Base-by-base conservation (phyloP, 306 rosid genomes). In the Acacia confusa region DNA sequence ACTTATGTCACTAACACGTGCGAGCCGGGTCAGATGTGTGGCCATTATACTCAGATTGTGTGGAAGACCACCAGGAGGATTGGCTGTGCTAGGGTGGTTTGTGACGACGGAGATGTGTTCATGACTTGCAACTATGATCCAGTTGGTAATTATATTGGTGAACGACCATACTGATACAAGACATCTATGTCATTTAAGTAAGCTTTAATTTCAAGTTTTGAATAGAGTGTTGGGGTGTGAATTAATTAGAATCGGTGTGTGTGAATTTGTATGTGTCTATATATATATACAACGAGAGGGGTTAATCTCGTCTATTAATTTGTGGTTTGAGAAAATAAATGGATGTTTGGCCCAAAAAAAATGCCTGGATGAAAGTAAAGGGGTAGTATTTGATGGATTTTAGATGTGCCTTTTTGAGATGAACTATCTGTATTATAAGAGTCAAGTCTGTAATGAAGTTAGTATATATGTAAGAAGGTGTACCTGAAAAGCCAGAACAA, bases 101-200 rank as follows among this genome's bases (percentile, higher is more conserved):
- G 98, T 13, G 94, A 90, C 27, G 83, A 70, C 78, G 98, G 94
- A 11, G 97, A 94, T 81, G 94, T 92, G 7, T 94, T 94, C 65
- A 94, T 94, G 90, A 94, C 95, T 44, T 94, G 98, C 76, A 94
- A 94, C 24, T 94, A 94, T 81, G 95, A 92, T 47, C 98, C 97
- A 0, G 81, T 74, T 0, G 98, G 98, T 4, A 94, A 94, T 88
- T 94, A 92, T 73, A 79, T 84, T 19, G 98, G 98, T n/a, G 89
- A 94, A 58, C 74, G 90, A 48, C 97, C 94, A 0, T 91, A 91
- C 81, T 28, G 40, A 63, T 60, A 10, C 0, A 22, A 20, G 13
- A 60, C 2, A n/a, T 4, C 12, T 7, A 4, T 22, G 12, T 60
- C 7, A 25, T 3, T 24, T 2, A 20, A 57, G 64, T 57, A 22